Conservation (phyloP, 345 rosid genomes). For the Rhodamnia argentea region DNA sequence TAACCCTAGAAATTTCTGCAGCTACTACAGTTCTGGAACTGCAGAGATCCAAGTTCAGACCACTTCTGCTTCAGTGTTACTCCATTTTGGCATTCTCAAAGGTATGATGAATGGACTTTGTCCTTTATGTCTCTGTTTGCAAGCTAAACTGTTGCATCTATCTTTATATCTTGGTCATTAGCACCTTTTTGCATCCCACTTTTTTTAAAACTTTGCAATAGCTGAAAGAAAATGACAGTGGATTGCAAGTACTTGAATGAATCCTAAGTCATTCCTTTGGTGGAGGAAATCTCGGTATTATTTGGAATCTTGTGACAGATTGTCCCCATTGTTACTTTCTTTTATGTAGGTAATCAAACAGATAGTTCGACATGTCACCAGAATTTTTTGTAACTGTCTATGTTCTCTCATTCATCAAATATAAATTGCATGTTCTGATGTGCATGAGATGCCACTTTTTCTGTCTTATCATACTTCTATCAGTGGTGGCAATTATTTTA, state of each 20-base stretch:
- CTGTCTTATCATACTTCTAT: not conserved
- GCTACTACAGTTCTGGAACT: slow-evolving; percentile 37
- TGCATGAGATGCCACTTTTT: not conserved
- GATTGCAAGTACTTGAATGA: not conserved
- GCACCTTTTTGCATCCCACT: not conserved
- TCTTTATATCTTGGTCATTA: not conserved
- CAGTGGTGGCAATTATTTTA: not conserved
- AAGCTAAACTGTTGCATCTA: not conserved
- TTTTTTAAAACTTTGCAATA: not conserved
- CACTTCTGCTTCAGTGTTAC: slow-evolving; percentile 48
- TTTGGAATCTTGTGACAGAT: not conserved
- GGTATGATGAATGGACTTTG: slow-evolving; percentile 23
- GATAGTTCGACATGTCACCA: not conserved
- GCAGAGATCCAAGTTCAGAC: slow-evolving; percentile 77
- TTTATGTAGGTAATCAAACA: not conserved
- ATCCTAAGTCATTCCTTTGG: not conserved
- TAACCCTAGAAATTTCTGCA: slow-evolving; percentile 47
- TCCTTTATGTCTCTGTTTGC: not conserved
- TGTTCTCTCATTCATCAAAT: not conserved
- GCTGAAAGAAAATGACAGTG: not conserved
- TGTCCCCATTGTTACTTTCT: not conserved
- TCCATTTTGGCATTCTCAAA: slow-evolving; percentile 51
- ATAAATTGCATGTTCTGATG: not conserved
- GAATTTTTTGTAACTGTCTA: not conserved
- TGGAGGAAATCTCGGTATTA: not conserved